These are phyloP conservation scores for Monilinia vaccinii-corymbosi DNA, from an alignment of 2,329 filamentous ascomycete genomes.

Conservation along the genomic window DNA sequence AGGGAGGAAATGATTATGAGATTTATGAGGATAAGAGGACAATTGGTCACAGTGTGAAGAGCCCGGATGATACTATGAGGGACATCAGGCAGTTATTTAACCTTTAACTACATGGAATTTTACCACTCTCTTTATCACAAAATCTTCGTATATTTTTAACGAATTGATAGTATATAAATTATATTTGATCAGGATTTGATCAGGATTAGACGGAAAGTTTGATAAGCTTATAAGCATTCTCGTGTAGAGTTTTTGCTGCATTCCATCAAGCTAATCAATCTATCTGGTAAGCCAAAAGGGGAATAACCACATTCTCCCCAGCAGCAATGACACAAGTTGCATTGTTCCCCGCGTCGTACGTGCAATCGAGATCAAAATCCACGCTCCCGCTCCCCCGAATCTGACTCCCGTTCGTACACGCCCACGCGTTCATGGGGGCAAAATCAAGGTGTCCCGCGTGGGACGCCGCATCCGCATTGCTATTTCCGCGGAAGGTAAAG, in stretches of 20 bases:
- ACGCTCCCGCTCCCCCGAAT: background rate
- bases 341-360: background rate
- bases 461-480: background rate
- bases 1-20: constrained; percentile 92
- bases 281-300: background rate
- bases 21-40: constrained; percentile 79
- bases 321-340: background rate
- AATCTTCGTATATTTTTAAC: no score
- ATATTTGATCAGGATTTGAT: no score
- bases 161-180: background rate
- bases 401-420: background rate
- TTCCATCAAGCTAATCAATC: background rate
- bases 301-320: background rate
- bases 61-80: constrained; percentile 72
- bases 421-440: background rate
- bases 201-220: no score
- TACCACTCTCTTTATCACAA: no score
- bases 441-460: background rate
- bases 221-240: no score
- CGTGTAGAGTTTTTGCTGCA: no score
- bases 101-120: constrained; percentile 35
- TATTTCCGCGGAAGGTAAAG: background rate
- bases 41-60: constrained; percentile 73
- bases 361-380: background rate
- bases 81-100: constrained; percentile 75